Base-by-base conservation (phyloP, 805 yeast genomes). In the Candida golubevii region DNA sequence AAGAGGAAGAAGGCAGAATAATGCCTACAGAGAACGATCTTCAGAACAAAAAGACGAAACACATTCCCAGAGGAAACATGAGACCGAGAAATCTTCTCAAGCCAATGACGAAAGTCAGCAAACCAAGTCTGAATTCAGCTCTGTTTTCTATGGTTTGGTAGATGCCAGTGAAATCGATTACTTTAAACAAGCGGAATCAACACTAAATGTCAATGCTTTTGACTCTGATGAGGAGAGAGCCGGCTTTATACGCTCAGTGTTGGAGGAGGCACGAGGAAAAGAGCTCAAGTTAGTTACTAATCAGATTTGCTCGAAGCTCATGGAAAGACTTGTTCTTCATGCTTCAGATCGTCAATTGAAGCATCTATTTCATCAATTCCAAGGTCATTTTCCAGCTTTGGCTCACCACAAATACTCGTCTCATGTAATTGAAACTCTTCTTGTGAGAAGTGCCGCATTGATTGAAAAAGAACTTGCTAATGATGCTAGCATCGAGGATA, bases 201-300 rank as follows among this genome's bases (percentile, higher is more conserved):
- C 93, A 0, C 70, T 91, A 35, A 83, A 89, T 37, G 76, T 88
- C 34, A 81, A 89, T 64, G 84, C 93, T 0, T 88, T 91, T 58
- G 86, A 78, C 14, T 66, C 72, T 13, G 72, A 77, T 4, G 96
- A 87, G 43, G 97, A 90, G 51, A 77, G 82, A 53, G 63, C 62
- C 7, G 83, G 84, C 1, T 89, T 91, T 57, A 81, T 88, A 28
- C 64, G 75, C 3, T 83, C 93, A 55, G 86, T 91, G 1, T 74
- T 90, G 53, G 91, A 84, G 51, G 99, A 93, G 67, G 78, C 89
- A 18, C 73, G 76, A 38, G 97, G 96, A 2, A 89, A 90, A 56
- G 98, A 91, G 64, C 70, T 93, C 54, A 91, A 93, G 63, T 72
- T 91, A 34, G 96, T 86, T 4, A 91, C 97, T 2, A 90, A 91